Base-by-base conservation (phyloP, 2,329 filamentous ascomycete genomes). In the Alternaria novae-zelandiae region DNA sequence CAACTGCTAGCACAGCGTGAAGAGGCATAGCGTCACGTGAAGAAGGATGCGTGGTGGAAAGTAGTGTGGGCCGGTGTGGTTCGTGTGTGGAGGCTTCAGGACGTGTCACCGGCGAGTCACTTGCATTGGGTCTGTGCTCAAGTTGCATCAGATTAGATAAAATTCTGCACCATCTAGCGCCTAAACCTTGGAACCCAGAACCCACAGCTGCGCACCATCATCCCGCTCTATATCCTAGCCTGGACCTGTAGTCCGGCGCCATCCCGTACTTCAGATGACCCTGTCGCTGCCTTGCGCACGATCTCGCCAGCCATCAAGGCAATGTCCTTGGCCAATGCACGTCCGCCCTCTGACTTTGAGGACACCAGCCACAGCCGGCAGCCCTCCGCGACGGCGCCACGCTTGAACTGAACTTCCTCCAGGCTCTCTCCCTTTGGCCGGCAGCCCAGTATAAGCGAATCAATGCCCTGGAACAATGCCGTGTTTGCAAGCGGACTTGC, bases 331-430 rank as follows among this genome's bases (percentile, higher is more conserved):
- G 76, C 75, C 66, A 79, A 67, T 62, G 76, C 74, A 10, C 76
- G 75, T 10, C 76, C 77, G 17, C 72, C 75, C 11, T 77, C 74
- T 2, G 74, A 74, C 51, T 73, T 70, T 15, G 74, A 73, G 17
- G 74, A 74, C 56, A 79, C 70, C 65, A 79, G 66, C 72, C 76
- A 79, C 65, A 78, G 69, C 44, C 68, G 69, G 58, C 75, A 76
- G 50, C 66, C 64, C 21, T 72, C 68, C 20, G 68, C 70, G 43
- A 78, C 76, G 10, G 69, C 69, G 13, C 73, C 74, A 17, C 74
- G 76, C 67, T 79, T 79, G 73, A 79, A 79, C 44, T 77, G 76
- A 57, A 79, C 74, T 63, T 79, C 77, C 56, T 79, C 72, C 45
- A 79, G 68, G 70, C 76, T 77, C 45, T 78, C 74, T 43, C 77